phyloP scores from a whole-genome alignment of 306 rosid species.

The Ziziphus jujuba region DNA sequence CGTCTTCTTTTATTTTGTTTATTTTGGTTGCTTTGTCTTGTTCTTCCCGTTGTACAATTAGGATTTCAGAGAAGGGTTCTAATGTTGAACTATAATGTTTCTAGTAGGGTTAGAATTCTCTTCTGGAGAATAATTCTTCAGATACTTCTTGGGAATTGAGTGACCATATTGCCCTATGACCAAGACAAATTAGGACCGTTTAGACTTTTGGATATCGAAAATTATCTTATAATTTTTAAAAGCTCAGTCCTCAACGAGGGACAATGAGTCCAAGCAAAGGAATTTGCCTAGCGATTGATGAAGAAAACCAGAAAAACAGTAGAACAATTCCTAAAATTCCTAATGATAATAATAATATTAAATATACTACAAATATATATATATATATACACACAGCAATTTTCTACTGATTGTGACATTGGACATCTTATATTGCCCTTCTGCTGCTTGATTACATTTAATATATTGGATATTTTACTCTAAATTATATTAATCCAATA shows the following conservation, averaged over 20 bases:
- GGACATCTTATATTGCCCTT: too few relatives aligned
- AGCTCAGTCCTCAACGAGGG: conserved; percentile 17
- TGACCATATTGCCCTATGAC: background rate
- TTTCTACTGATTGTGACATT: too few relatives aligned
- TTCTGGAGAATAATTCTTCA: conserved; percentile 4
- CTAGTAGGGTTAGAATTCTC: background rate
- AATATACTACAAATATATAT: too few relatives aligned
- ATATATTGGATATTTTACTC: too few relatives aligned
- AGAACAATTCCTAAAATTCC: background rate
- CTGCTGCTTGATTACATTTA: too few relatives aligned
- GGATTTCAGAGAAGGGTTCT: conserved; percentile 4
- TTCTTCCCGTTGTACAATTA: background rate
- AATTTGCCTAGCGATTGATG: conserved; percentile 34
- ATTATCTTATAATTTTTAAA: background rate
- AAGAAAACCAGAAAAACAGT: conserved; percentile 14
- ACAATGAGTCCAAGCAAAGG: conserved; percentile 30
- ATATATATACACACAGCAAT: too few relatives aligned
- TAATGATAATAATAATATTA: background rate
- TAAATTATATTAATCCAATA: too few relatives aligned
- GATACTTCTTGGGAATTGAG: conserved; percentile 27
- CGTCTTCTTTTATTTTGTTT: background rate
- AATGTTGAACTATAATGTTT: background rate
- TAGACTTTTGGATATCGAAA: background rate
- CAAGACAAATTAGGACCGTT: background rate
- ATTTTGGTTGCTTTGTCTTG: background rate